Evolutionary conservation across 495 filamentous ascomycete species (phyloP), one percentile per base, ranked within the genome.

Genomic region (Aspergillus indologenus): DNA sequence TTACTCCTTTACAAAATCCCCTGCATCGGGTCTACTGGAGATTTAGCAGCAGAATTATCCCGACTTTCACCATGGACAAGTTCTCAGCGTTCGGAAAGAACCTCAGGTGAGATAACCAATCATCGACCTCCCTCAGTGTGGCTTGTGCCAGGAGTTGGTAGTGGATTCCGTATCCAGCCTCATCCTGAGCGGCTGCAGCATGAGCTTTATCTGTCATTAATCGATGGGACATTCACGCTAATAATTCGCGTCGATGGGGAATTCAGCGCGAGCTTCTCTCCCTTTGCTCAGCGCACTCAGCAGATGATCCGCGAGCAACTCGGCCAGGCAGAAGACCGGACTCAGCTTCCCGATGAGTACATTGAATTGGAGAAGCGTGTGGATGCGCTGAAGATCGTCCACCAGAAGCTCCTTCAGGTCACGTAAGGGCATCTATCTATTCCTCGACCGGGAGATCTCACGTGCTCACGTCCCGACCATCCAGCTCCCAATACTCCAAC

Each of bases 331-430:
- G 94, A 96, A 61, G 94, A 98, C 71, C 95, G 94, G 89, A 98
- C 94, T 58, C 87, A 98, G 75, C 91, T 98, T 24, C 95, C 95
- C 18, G 86, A 92, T 66, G 95, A 98, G 70, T 98, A 98, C 74
- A 88, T 97, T 68, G 92, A 98, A 75, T 90, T 98, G 53, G 94
- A 98, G 86, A 97, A 96, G 82, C 87, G 95, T 62, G 91, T 98
- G 71, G 94, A 98, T 85, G 94, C 94, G 60, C 81, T 98, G 69
- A 98, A 96, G 82, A 87, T 89, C 66, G 93, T 94, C 43, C 94
- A 98, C 71, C 91, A 96, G 78, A 94, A 96, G 81, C 87, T 98
- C 76, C 85, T 98, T 46, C 84, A 90, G 56, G 95, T 97, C 70
- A 98, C 94, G 92, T 97, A 80, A 72, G 91, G 84, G 51, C 57